Evolutionary conservation across 139 green algal genomes (phyloP), one percentile per base, ranked within the genome.

Genomic region (Micromonas pusilla): DNA sequence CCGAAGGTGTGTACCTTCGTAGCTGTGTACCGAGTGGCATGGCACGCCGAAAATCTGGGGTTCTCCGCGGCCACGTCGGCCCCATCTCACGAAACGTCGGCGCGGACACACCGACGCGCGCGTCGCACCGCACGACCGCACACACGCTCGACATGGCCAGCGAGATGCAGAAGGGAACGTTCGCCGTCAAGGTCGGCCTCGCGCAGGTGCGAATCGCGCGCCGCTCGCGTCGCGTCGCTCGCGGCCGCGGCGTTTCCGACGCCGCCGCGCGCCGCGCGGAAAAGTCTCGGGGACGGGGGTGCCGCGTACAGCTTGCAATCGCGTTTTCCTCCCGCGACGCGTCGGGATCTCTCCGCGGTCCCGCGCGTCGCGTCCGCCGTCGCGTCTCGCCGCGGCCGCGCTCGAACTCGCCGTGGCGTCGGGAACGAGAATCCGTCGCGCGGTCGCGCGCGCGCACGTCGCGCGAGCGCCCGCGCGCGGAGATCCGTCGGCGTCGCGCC

Each of bases 151-250:
- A 34, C 23, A 34, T 32, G 6, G 31, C 28, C 25, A 75, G 34
- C 37, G 72, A 78, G 16, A n/a, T 28, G 13, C 30, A 78, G 16
- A 62, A 62, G 28, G 38, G 52, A 16, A 70, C 53, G 0, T 78
- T 78, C 53, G 72, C 72, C 72, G 72, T 78, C 4, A 78, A 78
- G 53, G 72, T 63, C 2, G 72, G 72, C 33, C 62, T 78, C 9
- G 72, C 72, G 32, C 72, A 75, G 68, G 68, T 75, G 53, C 37
- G 68, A 64, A 62, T 36, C 21, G 19, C 31, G 32, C 38, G 20
- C 2, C 3, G 20, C 9, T 21, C 21, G 25, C 25, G 6, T 32
- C 68, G 20, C 3, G 37, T n/a, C 34, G 1, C 19, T 60, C 38
- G 19, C 66, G 32, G 33, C 30, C 5, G 31, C 2, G 66, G 45